Evolutionary conservation across 23 red algal species (phyloP).

Genomic region (Gracilaria gracilis): DNA sequence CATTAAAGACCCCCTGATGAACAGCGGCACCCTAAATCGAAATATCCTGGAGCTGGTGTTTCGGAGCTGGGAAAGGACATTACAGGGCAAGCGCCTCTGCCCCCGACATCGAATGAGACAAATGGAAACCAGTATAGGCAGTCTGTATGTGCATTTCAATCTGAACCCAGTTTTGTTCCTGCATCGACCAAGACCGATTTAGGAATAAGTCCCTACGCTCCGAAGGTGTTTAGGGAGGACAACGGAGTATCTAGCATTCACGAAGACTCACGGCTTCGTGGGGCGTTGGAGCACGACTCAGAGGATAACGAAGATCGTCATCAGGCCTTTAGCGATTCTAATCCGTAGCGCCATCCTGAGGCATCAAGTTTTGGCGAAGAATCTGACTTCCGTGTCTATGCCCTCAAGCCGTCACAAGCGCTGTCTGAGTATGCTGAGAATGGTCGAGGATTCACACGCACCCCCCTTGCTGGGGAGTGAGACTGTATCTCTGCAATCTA

Average conservation of each 20-base stretch:
- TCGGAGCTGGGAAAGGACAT: not conserved
- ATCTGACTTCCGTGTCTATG: not conserved
- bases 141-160: not conserved
- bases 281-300: not conserved
- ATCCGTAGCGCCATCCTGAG: not conserved
- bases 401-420: not conserved
- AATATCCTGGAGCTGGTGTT: too few species aligned
- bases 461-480: not conserved
- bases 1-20: too few species aligned
- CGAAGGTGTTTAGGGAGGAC: not conserved
- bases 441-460: not conserved
- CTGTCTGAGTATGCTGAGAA: not conserved
- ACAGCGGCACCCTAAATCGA: not conserved
- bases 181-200: not conserved
- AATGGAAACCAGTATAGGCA: not conserved
- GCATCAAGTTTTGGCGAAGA: not conserved
- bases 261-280: too few species aligned
- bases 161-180: not conserved
- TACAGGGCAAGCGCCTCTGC: not conserved
- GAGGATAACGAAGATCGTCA: not conserved
- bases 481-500: not conserved
- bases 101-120: not conserved
- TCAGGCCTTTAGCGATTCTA: not conserved
- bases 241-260: too few species aligned
- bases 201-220: not conserved